Evolutionary conservation across 2,329 filamentous ascomycete species (phyloP).

Genomic region (Chaetomiaceae sp.): DNA sequence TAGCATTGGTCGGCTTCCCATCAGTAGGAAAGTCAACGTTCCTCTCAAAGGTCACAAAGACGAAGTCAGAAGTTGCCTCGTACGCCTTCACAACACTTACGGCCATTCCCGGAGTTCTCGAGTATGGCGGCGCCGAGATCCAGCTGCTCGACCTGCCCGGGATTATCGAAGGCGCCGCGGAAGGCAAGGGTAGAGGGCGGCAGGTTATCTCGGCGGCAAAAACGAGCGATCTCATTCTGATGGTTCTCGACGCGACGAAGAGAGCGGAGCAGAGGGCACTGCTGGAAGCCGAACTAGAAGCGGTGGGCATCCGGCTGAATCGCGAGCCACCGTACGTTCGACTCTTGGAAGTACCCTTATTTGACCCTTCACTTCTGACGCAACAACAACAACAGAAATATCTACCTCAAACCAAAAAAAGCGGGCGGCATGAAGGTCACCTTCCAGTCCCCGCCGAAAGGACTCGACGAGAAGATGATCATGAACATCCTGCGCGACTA

Average conservation of each 20-base stretch:
- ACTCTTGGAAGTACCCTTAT: background rate
- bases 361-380: background rate
- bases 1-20: slow-evolving; percentile 96
- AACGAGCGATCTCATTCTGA: slow-evolving; percentile 93
- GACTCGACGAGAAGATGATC: slow-evolving; percentile 94
- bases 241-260: slow-evolving; percentile 96
- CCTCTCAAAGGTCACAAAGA: slow-evolving; percentile 97
- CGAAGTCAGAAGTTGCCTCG: slow-evolving; percentile 88
- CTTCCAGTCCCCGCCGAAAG: slow-evolving; percentile 82
- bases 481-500: slow-evolving; percentile 97
- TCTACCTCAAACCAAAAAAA: slow-evolving; percentile 93
- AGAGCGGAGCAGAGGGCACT: slow-evolving; percentile 85
- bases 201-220: slow-evolving; percentile 98
- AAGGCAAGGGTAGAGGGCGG: slow-evolving; percentile 90
- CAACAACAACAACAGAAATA: slow-evolving; percentile 57
- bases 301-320: slow-evolving; percentile 91
- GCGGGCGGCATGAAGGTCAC: slow-evolving; percentile 98
- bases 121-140: slow-evolving; percentile 97
- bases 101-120: slow-evolving; percentile 92
- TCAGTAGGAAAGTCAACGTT: slow-evolving; percentile 99
- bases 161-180: slow-evolving; percentile 94
- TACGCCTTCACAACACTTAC: slow-evolving; percentile 98
- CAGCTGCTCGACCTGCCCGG: slow-evolving; percentile 95
- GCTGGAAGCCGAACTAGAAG: slow-evolving; percentile 86
- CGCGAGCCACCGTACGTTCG: slow-evolving; percentile 71